These are phyloP conservation scores for Eucalyptus rudis DNA, from an alignment of 345 rosid genomes.

Conservation along the genomic window DNA sequence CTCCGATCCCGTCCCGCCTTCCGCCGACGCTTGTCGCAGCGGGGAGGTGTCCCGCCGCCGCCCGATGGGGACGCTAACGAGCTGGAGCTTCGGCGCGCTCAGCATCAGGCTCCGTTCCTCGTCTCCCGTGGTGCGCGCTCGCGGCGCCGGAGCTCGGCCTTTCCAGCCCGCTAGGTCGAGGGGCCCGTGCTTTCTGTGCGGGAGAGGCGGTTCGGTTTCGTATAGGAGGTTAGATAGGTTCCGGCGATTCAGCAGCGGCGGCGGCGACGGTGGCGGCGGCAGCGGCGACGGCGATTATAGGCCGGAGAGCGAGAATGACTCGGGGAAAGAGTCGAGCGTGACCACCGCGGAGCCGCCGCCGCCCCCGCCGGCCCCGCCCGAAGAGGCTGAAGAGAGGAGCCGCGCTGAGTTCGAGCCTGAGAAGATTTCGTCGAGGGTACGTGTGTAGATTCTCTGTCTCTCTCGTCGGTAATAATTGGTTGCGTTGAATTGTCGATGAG, in stretches of 20 bases:
- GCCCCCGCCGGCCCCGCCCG: not conserved
- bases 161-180: not conserved
- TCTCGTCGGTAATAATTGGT: not conserved
- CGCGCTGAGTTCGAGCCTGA: conserved; percentile 28
- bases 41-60: not conserved
- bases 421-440: conserved; percentile 6
- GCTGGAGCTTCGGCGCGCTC: conserved; percentile 31
- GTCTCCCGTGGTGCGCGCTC: not conserved
- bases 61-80: conserved; percentile 58
- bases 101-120: conserved; percentile 18
- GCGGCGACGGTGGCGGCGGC: not conserved
- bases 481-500: not conserved
- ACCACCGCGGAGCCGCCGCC: conserved; percentile 20
- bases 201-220: not conserved
- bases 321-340: conserved; percentile 19
- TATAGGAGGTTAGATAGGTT: conserved; percentile 3
- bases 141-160: conserved; percentile 1
- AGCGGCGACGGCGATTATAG: not conserved
- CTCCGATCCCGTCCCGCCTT: not conserved
- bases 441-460: not conserved
- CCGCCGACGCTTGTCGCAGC: not conserved
- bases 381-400: conserved; percentile 15
- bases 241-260: conserved; percentile 15
- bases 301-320: conserved; percentile 1
- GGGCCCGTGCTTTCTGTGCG: conserved; percentile 9